Evolutionary conservation across 2,329 filamentous ascomycete species (phyloP).

Genomic region (Pseudocercospora fijiensis): DNA sequence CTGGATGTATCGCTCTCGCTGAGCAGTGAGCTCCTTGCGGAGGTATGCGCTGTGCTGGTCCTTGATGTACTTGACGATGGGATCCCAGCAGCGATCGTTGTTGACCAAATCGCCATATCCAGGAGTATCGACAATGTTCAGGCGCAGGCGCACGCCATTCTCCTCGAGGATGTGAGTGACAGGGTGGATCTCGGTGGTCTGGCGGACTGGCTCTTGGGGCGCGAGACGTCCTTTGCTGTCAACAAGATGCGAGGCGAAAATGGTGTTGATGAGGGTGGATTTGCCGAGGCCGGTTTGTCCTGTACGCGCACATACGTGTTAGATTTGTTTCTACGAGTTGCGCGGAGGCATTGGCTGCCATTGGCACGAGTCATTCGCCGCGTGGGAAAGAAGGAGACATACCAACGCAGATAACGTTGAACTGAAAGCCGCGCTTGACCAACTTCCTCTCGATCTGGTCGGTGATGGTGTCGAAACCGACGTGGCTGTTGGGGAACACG

Average conservation of each 20-base stretch:
- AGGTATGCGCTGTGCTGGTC: conserved; percentile 99
- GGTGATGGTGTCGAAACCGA: conserved; percentile 99
- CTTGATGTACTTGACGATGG: conserved; percentile 99
- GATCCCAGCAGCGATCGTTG: conserved; percentile 99
- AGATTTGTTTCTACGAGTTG: not conserved
- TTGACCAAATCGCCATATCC: conserved; percentile 98
- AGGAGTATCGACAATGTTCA: conserved; percentile 99
- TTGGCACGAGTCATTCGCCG: conserved; percentile 6
- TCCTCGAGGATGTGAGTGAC: conserved; percentile 99
- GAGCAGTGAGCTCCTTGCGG: conserved; percentile 97
- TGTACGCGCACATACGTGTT: conserved; percentile 43
- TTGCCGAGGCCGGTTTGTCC: conserved; percentile 98
- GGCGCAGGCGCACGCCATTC: conserved; percentile 92
- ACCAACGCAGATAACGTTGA: conserved; percentile 99
- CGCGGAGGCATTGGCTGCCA: conserved; percentile 6
- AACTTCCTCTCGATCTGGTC: conserved; percentile 99
- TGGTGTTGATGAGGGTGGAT: conserved; percentile 99
- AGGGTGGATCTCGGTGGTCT: conserved; percentile 96
- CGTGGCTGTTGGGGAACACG: conserved; percentile 91
- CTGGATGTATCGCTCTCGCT: conserved; percentile 98
- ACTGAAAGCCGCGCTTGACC: conserved; percentile 98
- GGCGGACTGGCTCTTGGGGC: conserved; percentile 89
- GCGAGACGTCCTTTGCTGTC: conserved; percentile 95
- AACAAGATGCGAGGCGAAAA: conserved; percentile 98
- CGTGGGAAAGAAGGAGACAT: conserved; percentile 48